phyloP scores from a whole-genome alignment of 257 asterid genomes.

The Osmanthus fragrans region DNA sequence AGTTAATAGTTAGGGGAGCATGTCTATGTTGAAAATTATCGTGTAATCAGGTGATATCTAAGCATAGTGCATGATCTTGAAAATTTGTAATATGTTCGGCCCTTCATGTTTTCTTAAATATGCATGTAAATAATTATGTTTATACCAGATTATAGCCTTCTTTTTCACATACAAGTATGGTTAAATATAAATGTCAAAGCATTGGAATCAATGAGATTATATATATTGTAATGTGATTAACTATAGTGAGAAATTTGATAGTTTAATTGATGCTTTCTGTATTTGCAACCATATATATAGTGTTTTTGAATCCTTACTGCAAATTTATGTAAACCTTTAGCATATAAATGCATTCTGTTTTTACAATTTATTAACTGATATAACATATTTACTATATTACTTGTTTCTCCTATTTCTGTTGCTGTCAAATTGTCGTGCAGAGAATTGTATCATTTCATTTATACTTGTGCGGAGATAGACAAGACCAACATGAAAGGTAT shows the following conservation, averaged over 20 bases:
- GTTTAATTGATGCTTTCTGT: neutral
- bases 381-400: neutral
- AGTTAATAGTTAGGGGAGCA: neutral
- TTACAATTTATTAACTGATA: neutral
- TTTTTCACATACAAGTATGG: neutral
- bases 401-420: neutral
- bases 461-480: conserved; percentile 17
- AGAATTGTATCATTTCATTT: neutral
- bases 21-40: neutral
- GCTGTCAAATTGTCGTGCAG: neutral
- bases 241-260: neutral
- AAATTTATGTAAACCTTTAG: neutral
- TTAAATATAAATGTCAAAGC: neutral
- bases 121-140: conserved; percentile 1
- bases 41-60: neutral
- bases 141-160: neutral
- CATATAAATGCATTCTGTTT: neutral
- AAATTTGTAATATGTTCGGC: neutral
- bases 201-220: neutral
- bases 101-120: neutral
- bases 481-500: conserved; percentile 28
- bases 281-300: neutral
- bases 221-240: neutral
- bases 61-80: neutral
- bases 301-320: neutral